Evolutionary conservation across 139 green algal species (phyloP).

Genomic region (Desmodesmus armatus): DNA sequence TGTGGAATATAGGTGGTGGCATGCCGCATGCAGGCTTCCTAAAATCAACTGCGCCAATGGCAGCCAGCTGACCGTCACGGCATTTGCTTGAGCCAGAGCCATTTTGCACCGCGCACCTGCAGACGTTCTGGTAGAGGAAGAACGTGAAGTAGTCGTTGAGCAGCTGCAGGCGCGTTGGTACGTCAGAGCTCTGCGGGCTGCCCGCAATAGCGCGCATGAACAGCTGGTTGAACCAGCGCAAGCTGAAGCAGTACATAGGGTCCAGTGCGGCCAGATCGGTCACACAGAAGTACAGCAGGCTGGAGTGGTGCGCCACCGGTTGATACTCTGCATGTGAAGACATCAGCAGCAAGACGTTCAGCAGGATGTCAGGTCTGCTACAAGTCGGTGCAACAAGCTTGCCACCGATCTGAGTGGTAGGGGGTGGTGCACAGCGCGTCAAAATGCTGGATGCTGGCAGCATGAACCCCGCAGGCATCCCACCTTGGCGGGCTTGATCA

Average conservation of each 20-base stretch:
- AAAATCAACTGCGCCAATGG: too few species aligned
- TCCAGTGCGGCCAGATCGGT: constrained; percentile 74
- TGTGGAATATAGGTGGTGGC: too few species aligned
- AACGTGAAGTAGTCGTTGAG: constrained; percentile 80
- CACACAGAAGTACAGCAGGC: constrained; percentile 82
- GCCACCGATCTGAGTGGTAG: too few species aligned
- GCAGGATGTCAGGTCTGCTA: too few species aligned
- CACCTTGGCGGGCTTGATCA: constrained; percentile 64
- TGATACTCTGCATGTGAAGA: constrained; percentile 77
- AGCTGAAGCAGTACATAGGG: constrained; percentile 79
- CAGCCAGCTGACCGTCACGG: too few species aligned
- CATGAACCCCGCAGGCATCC: background rate
- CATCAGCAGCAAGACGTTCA: too few species aligned
- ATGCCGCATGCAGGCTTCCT: too few species aligned
- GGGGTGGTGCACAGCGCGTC: too few species aligned
- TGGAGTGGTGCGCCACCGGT: constrained; percentile 73
- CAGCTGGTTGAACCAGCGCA: constrained; percentile 77
- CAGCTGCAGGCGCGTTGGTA: constrained; percentile 69
- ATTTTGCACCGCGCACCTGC: too few species aligned
- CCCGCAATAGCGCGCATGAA: constrained; percentile 71
- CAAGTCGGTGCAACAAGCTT: too few species aligned
- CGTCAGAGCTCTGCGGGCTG: constrained; percentile 59
- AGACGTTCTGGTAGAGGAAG: constrained; percentile 85
- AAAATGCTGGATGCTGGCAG: too few species aligned
- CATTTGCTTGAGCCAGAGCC: too few species aligned